Evolutionary conservation across 331 rosid genomes (phyloP).

Genomic region (Arachis monticola): DNA sequence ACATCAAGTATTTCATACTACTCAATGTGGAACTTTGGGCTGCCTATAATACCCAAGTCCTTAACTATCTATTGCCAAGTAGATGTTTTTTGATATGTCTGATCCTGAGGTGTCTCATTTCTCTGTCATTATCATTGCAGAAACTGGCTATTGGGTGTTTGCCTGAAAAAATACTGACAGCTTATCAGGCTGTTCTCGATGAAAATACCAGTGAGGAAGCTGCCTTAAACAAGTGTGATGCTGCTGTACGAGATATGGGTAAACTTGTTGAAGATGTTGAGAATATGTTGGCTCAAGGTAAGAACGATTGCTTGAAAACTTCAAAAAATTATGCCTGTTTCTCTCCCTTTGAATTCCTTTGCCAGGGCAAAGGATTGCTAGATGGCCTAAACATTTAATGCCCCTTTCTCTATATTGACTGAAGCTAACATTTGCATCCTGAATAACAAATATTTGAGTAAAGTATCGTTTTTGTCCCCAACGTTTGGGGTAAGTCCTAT

Average conservation of each 20-base stretch:
- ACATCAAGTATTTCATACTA: too few species aligned
- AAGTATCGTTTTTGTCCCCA: too few species aligned
- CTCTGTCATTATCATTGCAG: slow-evolving; percentile 57
- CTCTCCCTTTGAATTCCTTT: too few species aligned
- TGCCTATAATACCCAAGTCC: too few species aligned
- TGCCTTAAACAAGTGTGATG: slow-evolving; percentile 63
- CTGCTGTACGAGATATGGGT: slow-evolving; percentile 50
- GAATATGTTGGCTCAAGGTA: slow-evolving; percentile 70
- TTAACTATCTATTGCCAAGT: slow-evolving; percentile 30
- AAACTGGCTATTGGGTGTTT: slow-evolving; percentile 86
- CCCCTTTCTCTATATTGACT: slow-evolving; percentile 6
- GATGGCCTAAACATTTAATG: slow-evolving; percentile 26
- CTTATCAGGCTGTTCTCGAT: slow-evolving; percentile 82
- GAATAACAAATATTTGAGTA: background rate
- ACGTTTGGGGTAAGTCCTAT: too few species aligned
- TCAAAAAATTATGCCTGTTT: too few species aligned
- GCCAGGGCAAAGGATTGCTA: background rate
- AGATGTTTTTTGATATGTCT: slow-evolving; percentile 36
- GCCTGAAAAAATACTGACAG: slow-evolving; percentile 79
- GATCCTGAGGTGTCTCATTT: slow-evolving; percentile 40
- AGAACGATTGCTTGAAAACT: background rate
- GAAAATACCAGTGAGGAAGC: slow-evolving; percentile 70
- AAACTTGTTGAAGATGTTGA: slow-evolving; percentile 71
- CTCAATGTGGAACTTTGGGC: too few species aligned
- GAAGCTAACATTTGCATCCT: slow-evolving; percentile 18